phyloP scores from a whole-genome alignment of 2,329 filamentous ascomycete species.

The Rhinocladiella similis region DNA sequence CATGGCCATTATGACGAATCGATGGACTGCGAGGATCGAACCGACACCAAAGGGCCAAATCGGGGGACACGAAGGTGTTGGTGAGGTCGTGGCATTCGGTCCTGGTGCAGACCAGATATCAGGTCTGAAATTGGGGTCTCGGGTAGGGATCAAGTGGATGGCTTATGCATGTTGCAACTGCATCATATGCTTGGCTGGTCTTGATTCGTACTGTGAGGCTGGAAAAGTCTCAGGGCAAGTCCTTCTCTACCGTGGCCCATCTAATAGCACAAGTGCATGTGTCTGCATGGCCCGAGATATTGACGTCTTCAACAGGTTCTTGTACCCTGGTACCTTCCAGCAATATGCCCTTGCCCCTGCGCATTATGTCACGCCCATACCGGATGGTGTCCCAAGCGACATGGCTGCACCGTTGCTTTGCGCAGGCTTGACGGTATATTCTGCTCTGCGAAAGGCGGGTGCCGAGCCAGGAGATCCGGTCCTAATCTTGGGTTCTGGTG shows the following conservation, averaged over 20 bases:
- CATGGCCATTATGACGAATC: conserved; percentile 55
- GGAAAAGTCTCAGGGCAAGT: conserved; percentile 54
- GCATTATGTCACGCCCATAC: conserved; percentile 68
- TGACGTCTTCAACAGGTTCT: conserved; percentile 43
- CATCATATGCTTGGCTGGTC: conserved; percentile 53
- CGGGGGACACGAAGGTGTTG: conserved; percentile 69
- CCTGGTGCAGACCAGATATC: conserved; percentile 48
- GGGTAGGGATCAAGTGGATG: conserved; percentile 72
- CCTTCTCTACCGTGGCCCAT: conserved; percentile 39
- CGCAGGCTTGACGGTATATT: conserved; percentile 65
- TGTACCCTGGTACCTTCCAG: conserved; percentile 64
- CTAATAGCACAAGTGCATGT: conserved; percentile 57
- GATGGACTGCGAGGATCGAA: conserved; percentile 58
- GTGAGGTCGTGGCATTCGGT: conserved; percentile 64
- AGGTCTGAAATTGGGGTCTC: conserved; percentile 45
- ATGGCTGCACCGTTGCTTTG: conserved; percentile 67
- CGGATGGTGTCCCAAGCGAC: conserved; percentile 59
- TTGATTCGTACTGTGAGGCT: conserved; percentile 57
- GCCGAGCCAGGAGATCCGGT: conserved; percentile 61
- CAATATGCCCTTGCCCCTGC: conserved; percentile 64
- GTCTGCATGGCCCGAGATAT: too few species aligned
- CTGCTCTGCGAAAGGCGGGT: conserved; percentile 61
- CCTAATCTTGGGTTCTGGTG: conserved; percentile 51
- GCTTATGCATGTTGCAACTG: conserved; percentile 57
- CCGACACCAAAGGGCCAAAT: conserved; percentile 62